Conservation (phyloP, 2,329 filamentous ascomycete species). For the Aureobasidium sp. region DNA sequence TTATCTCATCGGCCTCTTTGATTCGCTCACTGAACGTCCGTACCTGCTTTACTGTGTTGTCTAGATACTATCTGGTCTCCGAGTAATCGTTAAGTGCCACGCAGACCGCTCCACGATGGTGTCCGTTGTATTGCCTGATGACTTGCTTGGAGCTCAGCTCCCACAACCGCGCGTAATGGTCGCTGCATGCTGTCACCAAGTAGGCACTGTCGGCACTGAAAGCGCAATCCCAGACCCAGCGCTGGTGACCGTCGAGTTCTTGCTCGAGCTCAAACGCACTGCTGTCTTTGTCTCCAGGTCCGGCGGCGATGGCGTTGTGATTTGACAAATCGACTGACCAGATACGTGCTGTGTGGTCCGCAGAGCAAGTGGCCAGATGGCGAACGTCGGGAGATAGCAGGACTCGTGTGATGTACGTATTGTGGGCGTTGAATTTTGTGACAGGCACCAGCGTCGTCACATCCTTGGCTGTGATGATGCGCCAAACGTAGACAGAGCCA, state of each 20-base stretch:
- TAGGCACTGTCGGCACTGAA: conserved; percentile 92
- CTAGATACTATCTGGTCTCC: conserved; percentile 19
- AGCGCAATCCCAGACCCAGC: conserved; percentile 96
- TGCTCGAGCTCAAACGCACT: conserved; percentile 68
- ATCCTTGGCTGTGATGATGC: conserved; percentile 74
- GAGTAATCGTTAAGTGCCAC: conserved; percentile 75
- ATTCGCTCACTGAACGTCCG: neutral
- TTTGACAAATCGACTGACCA: conserved; percentile 70
- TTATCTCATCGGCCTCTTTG: no score
- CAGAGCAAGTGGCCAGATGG: conserved; percentile 86
- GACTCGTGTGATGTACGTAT: conserved; percentile 85
- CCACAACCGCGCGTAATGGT: conserved; percentile 89
- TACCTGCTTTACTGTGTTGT: neutral
- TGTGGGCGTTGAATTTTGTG: conserved; percentile 82
- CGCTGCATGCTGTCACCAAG: conserved; percentile 83
- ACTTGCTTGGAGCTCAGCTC: conserved; percentile 79
- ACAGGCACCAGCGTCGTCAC: conserved; percentile 77
- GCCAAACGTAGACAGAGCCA: conserved; percentile 97
- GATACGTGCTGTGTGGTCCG: conserved; percentile 90
- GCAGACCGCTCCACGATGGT: conserved; percentile 84
- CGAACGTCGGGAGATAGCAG: conserved; percentile 89
- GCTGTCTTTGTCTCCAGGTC: conserved; percentile 5
- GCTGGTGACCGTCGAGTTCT: conserved; percentile 80
- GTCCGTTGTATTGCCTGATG: conserved; percentile 90
- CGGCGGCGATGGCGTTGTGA: conserved; percentile 8